Percentiles rank a stretch among this genome's conserved stretches.
These are phyloP conservation scores for Ophiostoma quercus DNA, from an alignment of 2,329 filamentous ascomycete genomes.

Conservation along the genomic window DNA sequence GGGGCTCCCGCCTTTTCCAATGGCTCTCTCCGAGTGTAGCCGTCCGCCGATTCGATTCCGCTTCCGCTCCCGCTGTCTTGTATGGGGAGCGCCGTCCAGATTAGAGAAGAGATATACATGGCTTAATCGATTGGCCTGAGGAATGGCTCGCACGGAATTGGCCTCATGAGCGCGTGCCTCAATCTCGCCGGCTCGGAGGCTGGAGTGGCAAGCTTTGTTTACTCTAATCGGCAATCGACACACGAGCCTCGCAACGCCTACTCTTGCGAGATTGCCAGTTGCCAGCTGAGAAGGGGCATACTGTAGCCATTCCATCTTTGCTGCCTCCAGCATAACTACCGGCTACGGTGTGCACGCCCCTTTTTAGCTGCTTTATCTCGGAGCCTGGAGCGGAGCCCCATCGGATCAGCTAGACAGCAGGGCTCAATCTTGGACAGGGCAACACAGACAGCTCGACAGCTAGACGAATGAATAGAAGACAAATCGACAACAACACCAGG, in stretches of 20 bases:
- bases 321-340: not conserved
- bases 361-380: conserved; percentile 18
- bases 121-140: not conserved
- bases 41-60: not conserved
- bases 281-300: not conserved
- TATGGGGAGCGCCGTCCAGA: not conserved
- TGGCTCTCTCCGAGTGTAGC: not conserved
- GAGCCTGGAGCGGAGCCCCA: conserved; percentile 22
- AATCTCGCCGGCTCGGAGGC: not conserved
- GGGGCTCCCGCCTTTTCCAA: not conserved
- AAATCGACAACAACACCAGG: not conserved
- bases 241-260: not conserved
- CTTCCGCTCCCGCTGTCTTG: not conserved
- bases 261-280: not conserved
- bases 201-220: not conserved
- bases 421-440: not conserved
- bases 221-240: not conserved
- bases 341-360: not conserved
- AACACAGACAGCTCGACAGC: not conserved
- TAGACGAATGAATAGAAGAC: not conserved
- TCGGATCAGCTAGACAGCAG: conserved; percentile 12
- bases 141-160: not conserved
- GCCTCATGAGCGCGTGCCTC: not conserved
- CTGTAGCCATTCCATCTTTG: not conserved
- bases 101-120: not conserved